phyloP scores from a whole-genome alignment of 108 stramenopile species.

The Stephanodiscus triporus region DNA sequence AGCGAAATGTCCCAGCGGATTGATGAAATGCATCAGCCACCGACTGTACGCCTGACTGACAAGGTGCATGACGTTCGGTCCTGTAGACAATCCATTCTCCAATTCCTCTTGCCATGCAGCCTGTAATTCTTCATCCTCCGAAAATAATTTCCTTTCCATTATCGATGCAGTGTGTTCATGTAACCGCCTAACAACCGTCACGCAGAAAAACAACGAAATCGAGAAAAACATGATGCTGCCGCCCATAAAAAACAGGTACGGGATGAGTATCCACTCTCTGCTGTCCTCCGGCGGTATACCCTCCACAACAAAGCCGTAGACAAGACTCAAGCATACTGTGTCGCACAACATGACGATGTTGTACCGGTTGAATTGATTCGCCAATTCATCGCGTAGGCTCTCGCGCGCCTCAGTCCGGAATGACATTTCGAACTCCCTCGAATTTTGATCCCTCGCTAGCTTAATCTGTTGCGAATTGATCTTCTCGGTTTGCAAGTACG shows the following conservation, averaged over 20 bases:
- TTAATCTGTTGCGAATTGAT: constrained; percentile 30
- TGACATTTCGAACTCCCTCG: constrained; percentile 40
- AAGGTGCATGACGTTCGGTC: constrained; percentile 29
- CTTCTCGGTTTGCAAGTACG: constrained; percentile 42
- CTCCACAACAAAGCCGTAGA: constrained; percentile 26
- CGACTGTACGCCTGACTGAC: constrained; percentile 41
- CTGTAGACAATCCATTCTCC: constrained; percentile 28
- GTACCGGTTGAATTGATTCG: constrained; percentile 49
- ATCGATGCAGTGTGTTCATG: constrained; percentile 47
- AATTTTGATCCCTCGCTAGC: constrained; percentile 46
- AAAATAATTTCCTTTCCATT: constrained; percentile 47
- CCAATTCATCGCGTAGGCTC: constrained; percentile 37
- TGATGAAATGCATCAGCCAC: constrained; percentile 31
- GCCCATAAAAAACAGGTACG: constrained; percentile 33
- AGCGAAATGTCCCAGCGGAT: constrained; percentile 32
- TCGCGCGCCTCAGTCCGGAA: constrained; percentile 47
- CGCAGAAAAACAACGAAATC: constrained; percentile 29
- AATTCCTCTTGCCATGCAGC: constrained; percentile 39
- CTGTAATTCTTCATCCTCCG: constrained; percentile 31
- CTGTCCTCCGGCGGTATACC: constrained; percentile 25
- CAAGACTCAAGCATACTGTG: constrained; percentile 38
- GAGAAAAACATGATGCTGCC: constrained; percentile 29
- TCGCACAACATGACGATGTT: constrained; percentile 49
- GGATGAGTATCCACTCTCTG: constrained; percentile 7
- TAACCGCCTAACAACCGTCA: constrained; percentile 35